Base-by-base conservation (phyloP, 768 basidiomycete species). In the Daedaleopsis sinensis region DNA sequence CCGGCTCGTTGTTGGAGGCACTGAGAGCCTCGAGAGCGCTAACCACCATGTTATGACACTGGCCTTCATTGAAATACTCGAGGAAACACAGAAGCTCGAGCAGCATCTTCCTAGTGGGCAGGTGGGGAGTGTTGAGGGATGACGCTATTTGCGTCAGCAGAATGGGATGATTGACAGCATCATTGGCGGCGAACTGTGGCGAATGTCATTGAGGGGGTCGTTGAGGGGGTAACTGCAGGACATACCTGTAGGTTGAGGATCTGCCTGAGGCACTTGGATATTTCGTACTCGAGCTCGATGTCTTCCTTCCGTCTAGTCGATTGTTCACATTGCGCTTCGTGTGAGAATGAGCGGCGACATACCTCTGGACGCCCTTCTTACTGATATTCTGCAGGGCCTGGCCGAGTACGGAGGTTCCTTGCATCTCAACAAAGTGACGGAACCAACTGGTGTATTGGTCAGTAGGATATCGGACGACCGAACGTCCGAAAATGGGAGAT, bases 361-460 rank as follows among this genome's bases (percentile, higher is more conserved):
- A 90, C 91, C 91, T 82, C 67, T 83, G 78, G 55, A 76, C 62
- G 35, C 85, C 84, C 73, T 88, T 91, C 52, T 88, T 84, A 72
- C 89, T 90, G 50, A 94, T 81, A 68, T 88, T 89, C 65, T 83
- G 81, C 10, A 97, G 80, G 0, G 84, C 84, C 73, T 91, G 90
- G 19, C 89, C 90, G 52, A 96, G 81, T 23, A 94, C 94, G 56
- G 91, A 88, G 10, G 88, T 88, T n/a, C 94, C 94, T 66, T 87
- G 90, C 46, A 91, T 80, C 47, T 78, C 72, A 57, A 96, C 78
- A 69, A 96, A 96, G 50, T 82, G 79, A 48, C 82, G 81, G 68
- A 93, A 88, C 94, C 94, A 96, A 59, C 91, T 94, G n/a, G 64
- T 15, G 24, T 58, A 36, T 37, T 35, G n/a, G 50, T 36, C n/a